Conservation (phyloP, 2,329 filamentous ascomycete species). For the Arthrinium puccinioides region DNA sequence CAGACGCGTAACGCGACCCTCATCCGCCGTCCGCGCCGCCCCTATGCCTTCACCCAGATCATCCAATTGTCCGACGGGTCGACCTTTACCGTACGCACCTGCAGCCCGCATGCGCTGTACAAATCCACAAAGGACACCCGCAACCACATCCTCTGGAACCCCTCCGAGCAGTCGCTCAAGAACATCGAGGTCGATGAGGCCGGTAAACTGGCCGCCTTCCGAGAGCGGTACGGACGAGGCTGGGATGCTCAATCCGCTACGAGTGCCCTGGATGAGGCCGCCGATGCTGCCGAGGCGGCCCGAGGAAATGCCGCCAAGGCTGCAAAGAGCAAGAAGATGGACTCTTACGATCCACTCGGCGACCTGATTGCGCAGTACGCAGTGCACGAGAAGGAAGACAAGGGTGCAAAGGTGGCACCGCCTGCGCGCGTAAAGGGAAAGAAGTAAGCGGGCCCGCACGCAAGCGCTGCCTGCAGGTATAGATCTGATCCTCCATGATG, state of each 20-base stretch:
- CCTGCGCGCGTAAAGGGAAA: too few species aligned
- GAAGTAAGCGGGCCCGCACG: not conserved
- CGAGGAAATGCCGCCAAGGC: constrained; percentile 7
- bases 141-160: constrained; percentile 90
- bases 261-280: constrained; percentile 21
- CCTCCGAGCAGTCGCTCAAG: constrained; percentile 67
- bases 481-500: not conserved
- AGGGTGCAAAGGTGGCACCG: not conserved
- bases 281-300: constrained; percentile 15
- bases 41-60: constrained; percentile 96
- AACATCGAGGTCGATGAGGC: constrained; percentile 96
- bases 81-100: constrained; percentile 73
- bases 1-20: constrained; percentile 79
- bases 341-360: constrained; percentile 30
- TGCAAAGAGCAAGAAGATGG: constrained; percentile 16
- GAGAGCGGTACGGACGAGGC: constrained; percentile 71
- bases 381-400: constrained; percentile 5
- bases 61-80: constrained; percentile 87
- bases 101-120: constrained; percentile 58
- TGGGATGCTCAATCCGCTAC: constrained; percentile 55
- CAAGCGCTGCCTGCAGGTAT: too few species aligned
- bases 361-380: constrained; percentile 46
- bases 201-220: constrained; percentile 78
- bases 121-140: constrained; percentile 70
- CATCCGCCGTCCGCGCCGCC: constrained; percentile 78